Evolutionary conservation across 192 early-diverging fungal genomes (phyloP), one percentile per base, ranked within the genome.

Genomic region (Coemansia aciculifera): DNA sequence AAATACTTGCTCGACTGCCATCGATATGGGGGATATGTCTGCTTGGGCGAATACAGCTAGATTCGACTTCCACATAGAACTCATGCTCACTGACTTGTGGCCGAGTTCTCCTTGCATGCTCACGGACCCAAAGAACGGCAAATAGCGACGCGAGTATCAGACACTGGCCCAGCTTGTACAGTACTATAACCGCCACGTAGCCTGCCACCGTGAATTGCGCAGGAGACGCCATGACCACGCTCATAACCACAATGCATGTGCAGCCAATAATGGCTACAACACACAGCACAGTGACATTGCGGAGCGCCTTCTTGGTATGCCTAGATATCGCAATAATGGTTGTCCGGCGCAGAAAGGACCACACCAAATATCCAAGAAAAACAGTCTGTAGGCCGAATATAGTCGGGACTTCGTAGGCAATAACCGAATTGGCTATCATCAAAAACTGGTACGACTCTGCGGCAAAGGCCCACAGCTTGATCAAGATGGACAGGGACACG

Each of bases 381-480:
- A 17, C 24, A 0, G 68, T 79, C 62, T 79, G 77, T 1, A 64
- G 21, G 6, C 66, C 65, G 23, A 79, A 67, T 1, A 79, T 59
- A 3, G 27, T 51, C 2, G 72, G 77, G 5, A 79, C 23, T 15
- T 63, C 77, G 37, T 71, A 79, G 13, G 36, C 8, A 0, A 73
- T 56, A n/a, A 73, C 38, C 37, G 13, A 4, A 32, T 43, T 64
- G 17, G 62, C 68, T 9, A 71, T 49, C 1, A n/a, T 6, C n/a
- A 34, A 36, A 19, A 79, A 63, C 56, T 61, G 72, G 27, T 70
- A 69, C 4, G 77, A 79, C 56, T 74, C 62, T 8, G 77, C 72
- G 6, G 77, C 77, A 62, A 67, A 74, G 8, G 72, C 77, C 68
- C 68, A 71, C 9, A 74, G 68, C 40, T 69, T 66, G 7, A 79